Percentiles rank a stretch among this genome's conserved stretches.
These are phyloP conservation scores for Fusarium nisikadoi DNA, from an alignment of 2,329 filamentous ascomycete species.

Conservation along the genomic window DNA sequence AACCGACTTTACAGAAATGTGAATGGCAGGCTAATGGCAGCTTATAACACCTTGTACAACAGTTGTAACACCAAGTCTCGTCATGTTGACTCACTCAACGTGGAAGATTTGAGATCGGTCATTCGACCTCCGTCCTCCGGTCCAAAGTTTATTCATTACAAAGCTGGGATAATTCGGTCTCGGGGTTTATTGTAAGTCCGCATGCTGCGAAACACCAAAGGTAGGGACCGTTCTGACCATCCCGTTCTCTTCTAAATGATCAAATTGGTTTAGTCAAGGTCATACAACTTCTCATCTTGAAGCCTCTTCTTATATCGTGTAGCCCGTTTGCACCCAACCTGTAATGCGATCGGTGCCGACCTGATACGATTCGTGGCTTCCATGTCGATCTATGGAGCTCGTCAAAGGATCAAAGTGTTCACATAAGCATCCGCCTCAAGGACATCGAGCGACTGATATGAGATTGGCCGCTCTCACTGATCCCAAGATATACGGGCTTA, in stretches of 20 bases:
- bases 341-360: neutral
- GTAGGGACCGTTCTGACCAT: conserved; percentile 9
- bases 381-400: neutral
- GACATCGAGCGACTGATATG: neutral
- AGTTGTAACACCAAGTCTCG: conserved; percentile 20
- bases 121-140: neutral
- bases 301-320: conserved; percentile 18
- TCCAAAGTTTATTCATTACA: neutral
- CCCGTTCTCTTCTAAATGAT: neutral
- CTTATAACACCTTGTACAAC: conserved; percentile 13
- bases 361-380: neutral
- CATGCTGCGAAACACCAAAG: conserved; percentile 22
- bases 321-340: conserved; percentile 4
- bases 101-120: neutral
- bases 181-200: conserved; percentile 31
- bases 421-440: neutral
- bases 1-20: neutral
- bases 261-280: conserved; percentile 1
- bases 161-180: conserved; percentile 16
- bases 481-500: neutral
- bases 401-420: neutral
- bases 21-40: conserved; percentile 3
- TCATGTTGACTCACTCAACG: conserved; percentile 21
- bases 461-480: neutral
- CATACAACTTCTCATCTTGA: conserved; percentile 10